A percentile compares a stretch with the other conserved stretches of the same genome.
Conservation (phyloP, 148 eudicot genomes). For the Drosera capensis region DNA sequence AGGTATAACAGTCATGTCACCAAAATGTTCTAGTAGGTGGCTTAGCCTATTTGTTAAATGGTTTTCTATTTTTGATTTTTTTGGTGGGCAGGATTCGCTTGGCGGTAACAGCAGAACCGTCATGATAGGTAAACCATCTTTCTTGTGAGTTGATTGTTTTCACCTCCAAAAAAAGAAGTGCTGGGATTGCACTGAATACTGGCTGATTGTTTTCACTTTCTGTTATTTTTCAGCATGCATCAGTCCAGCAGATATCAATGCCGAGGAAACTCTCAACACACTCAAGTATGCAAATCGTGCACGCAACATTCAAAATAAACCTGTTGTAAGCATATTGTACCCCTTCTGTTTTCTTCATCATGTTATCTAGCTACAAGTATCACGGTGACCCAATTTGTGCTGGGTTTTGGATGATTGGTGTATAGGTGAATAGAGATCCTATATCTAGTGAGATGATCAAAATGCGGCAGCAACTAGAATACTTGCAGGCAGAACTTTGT, state of each 20-base stretch:
- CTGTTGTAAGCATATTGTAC: conserved; percentile 49
- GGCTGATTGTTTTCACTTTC: too few relatives aligned
- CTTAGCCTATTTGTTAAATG: too few relatives aligned
- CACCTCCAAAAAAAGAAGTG: not conserved
- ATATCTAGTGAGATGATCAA: conserved; percentile 85
- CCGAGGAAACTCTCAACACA: conserved; percentile 98
- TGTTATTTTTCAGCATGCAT: conserved; percentile 64
- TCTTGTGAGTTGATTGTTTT: not conserved
- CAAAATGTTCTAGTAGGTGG: too few relatives aligned
- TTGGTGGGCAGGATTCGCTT: conserved; percentile 99
- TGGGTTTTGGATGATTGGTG: conserved; percentile 7
- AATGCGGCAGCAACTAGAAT: conserved; percentile 94
- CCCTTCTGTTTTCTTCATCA: not conserved
- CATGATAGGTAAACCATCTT: conserved; percentile 64
- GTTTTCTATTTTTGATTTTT: too few relatives aligned
- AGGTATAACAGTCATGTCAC: conserved; percentile 73
- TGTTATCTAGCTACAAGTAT: too few relatives aligned
- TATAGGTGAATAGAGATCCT: conserved; percentile 87
- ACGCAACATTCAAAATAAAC: conserved; percentile 92
- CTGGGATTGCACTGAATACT: too few relatives aligned
- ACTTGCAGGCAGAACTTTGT: conserved; percentile 92
- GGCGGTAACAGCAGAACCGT: conserved; percentile 99
- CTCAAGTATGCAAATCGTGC: conserved; percentile 99
- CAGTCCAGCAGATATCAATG: conserved; percentile 98
- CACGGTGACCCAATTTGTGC: too few relatives aligned